Evolutionary conservation across 495 filamentous ascomycete species (phyloP), one percentile per base, ranked within the genome.

Genomic region (Talaromyces trachyspermus): DNA sequence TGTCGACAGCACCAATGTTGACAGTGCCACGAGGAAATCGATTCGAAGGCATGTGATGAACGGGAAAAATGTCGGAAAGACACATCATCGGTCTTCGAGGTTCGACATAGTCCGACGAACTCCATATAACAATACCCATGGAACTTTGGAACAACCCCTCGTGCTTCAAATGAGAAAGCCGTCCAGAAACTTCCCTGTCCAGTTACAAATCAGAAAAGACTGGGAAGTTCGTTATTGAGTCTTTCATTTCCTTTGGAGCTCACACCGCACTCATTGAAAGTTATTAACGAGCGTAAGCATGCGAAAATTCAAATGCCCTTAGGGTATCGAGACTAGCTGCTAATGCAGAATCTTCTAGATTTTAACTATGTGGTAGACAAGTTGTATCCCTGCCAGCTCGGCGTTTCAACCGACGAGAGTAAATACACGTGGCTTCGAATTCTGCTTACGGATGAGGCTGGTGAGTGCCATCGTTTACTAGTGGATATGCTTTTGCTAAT

Each of bases 31-130:
- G 5, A 54, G 53, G 30, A 55, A 54, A 27, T 45, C 27, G 6
- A 58, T 58, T 20, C 55, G 60, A 15, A 51, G 57, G 17, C 60
- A 63, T 56, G 60, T 60, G 17, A 63, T 60, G 60, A 62, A 50
- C 47, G 57, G 59, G 23, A 57, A 60, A 29, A 63, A 60, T 50
- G 30, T 25, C 17, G 60, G 60, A 22, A 60, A 56, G 40, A 55
- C 39, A 36, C 37, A 58, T 19, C 50, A 54, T 36, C 49, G 57
- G 24, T 43, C 30, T n/a, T 60, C 55, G 40, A 58, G 52, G 41
- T 24, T 54, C n/a, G 26, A 27, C 11, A 24, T 49, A 7, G 37
- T 36, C 12, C 22, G 5, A 2, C 12, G 20, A 4, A 24, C 20
- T 42, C 22, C 39, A 14, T 42, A 30, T 27, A 15, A 43, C 14